Conservation (phyloP, 2,329 filamentous ascomycete species). For the Aspergillus ibericus region DNA sequence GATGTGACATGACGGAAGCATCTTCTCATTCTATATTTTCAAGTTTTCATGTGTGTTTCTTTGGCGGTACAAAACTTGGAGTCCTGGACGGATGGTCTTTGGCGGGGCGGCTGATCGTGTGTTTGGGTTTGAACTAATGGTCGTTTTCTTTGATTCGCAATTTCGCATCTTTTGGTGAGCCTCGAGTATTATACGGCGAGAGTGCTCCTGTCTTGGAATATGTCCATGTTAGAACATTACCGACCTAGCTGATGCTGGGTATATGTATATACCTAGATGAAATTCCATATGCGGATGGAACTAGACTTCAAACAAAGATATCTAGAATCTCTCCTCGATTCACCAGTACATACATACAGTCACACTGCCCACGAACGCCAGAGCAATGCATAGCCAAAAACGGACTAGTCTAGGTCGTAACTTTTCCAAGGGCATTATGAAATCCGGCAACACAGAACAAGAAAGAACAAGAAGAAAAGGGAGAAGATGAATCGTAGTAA, state of each 20-base stretch:
- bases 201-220: not conserved
- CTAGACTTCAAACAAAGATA: not conserved
- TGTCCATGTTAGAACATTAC: not conserved
- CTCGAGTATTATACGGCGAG: not conserved
- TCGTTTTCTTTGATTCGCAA: not conserved
- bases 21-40: constrained; percentile 9
- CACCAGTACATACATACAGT: not conserved
- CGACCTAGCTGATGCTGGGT: not conserved
- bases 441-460: not conserved
- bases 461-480: not conserved
- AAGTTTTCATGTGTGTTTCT: constrained; percentile 8
- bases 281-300: not conserved
- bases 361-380: constrained; percentile 22
- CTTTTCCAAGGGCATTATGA: constrained; percentile 2
- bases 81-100: constrained; percentile 13
- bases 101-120: not conserved
- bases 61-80: constrained; percentile 15
- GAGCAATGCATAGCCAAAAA: constrained; percentile 28
- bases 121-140: not conserved
- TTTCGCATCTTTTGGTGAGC: not conserved
- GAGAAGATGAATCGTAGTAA: not conserved
- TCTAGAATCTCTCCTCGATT: not conserved
- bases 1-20: constrained; percentile 20
- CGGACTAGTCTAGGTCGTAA: constrained; percentile 9
- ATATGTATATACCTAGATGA: constrained; percentile 1